Base-by-base conservation (phyloP, 768 basidiomycete species). In the Phylloporus sp. region DNA sequence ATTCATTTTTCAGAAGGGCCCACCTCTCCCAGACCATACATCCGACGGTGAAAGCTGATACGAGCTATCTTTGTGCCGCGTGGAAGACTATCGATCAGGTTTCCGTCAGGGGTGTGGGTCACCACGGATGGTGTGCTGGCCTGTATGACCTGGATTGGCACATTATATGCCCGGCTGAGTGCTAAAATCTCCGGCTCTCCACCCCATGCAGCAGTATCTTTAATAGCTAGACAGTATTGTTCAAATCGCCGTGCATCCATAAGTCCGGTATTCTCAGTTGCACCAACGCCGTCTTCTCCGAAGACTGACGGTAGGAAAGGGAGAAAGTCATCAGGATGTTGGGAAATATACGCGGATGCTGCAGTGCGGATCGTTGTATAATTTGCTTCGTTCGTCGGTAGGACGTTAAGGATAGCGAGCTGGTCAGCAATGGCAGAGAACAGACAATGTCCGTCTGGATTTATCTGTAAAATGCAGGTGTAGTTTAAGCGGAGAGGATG, bases 131-230 rank as follows among this genome's bases (percentile, higher is more conserved):
- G 95, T 24, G 76, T 77, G 1, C 85, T 86, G 1, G 82, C 82
- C 67, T 98, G 97, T 12, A 98, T 77, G 47, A 99, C 88, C 65
- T 95, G 86, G 44, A 99, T 94, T 0, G 94, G 87, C 34, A 95
- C 73, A 49, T 84, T 79, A 67, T 80, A 97, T 27, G 84, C 82
- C 45, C 86, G 77, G 64, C 87, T 86, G 15, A 98, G 74, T 4
- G 97, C 97, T 59, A 88, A 77, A 28, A 99, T 93, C 77, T 98
- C 97, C 7, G 93, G 95, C 72, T 98, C 94, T 31, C 97, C 95
- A 44, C 97, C 97, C 97, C 97, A 98, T 27, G 84, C 80, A n/a
- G 83, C 86, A 22, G 93, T 95, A 65, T 86, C 78, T 36, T 84
- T 83, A 26, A 99, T 84, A 11, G 78, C 75, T 50, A 72, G 69